phyloP scores from a whole-genome alignment of 257 asterid genomes.

The Euphrasia confusa region DNA sequence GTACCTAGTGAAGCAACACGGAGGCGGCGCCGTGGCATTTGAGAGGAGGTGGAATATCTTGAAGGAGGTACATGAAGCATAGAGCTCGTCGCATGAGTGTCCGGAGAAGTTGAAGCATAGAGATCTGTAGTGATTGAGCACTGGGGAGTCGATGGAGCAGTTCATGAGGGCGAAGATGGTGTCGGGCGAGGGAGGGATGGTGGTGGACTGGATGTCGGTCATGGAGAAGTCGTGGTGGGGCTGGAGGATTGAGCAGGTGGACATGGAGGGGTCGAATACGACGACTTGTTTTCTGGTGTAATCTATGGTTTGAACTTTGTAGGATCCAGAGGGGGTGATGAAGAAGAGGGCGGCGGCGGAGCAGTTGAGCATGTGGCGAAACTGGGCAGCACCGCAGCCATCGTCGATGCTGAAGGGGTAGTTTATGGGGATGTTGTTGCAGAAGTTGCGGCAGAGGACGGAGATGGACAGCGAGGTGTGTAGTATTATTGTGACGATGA shows the following conservation, averaged over 20 bases:
- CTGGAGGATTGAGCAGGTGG: slow-evolving; percentile 88
- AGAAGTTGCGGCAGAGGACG: slow-evolving; percentile 56
- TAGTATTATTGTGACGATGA: slow-evolving; percentile 11
- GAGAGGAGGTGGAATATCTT: slow-evolving; percentile 58
- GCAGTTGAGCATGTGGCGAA: slow-evolving; percentile 74
- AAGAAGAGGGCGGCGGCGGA: slow-evolving; percentile 56
- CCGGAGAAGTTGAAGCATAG: slow-evolving; percentile 76
- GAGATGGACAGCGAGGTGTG: slow-evolving; percentile 19
- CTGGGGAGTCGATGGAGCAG: slow-evolving; percentile 83
- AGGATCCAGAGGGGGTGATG: slow-evolving; percentile 78
- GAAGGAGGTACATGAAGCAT: slow-evolving; percentile 67
- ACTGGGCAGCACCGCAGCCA: slow-evolving; percentile 80
- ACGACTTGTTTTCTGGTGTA: slow-evolving; percentile 39
- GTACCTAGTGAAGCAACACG: slow-evolving; percentile 79
- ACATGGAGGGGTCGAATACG: slow-evolving; percentile 79
- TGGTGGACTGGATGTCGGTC: slow-evolving; percentile 67
- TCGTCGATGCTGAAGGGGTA: slow-evolving; percentile 85
- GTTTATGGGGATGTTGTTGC: slow-evolving; percentile 69
- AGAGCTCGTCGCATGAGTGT: slow-evolving; percentile 81
- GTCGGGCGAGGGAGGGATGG: slow-evolving; percentile 77
- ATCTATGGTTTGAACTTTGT: slow-evolving; percentile 72
- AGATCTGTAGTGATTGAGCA: slow-evolving; percentile 68
- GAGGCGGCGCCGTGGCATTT: slow-evolving; percentile 38
- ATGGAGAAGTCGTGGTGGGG: slow-evolving; percentile 80
- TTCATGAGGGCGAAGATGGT: slow-evolving; percentile 74